Percentiles rank a stretch among this genome's conserved stretches.
These are phyloP conservation scores for Allodekkera sacchari DNA, from an alignment of 805 yeast genomes.

Conservation along the genomic window DNA sequence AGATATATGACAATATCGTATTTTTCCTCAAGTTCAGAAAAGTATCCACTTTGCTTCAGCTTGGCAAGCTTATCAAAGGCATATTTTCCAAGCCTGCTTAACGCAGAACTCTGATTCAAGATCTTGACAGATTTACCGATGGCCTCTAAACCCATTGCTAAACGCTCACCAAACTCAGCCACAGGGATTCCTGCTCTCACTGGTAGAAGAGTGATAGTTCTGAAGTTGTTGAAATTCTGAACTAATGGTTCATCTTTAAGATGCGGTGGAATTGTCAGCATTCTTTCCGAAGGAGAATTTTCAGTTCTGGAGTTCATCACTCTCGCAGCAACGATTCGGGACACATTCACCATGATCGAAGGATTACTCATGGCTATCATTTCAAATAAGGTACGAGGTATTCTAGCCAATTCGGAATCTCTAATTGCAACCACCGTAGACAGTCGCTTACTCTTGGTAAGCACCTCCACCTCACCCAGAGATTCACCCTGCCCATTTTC, in stretches of 20 bases:
- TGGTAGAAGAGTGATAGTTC: constrained; percentile 82
- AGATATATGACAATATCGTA: constrained; percentile 85
- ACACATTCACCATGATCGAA: constrained; percentile 80
- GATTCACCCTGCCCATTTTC: constrained; percentile 94
- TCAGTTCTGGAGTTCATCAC: constrained; percentile 15
- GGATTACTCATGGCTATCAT: constrained; percentile 79
- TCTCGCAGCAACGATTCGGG: constrained; percentile 72
- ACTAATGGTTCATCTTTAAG: constrained; percentile 23
- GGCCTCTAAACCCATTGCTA: constrained; percentile 61
- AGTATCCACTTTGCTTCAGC: constrained; percentile 78
- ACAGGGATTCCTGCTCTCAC: constrained; percentile 78
- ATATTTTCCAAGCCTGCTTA: constrained; percentile 77
- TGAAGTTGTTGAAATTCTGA: constrained; percentile 42
- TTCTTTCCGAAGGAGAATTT: constrained; percentile 4
- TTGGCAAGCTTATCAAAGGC: constrained; percentile 88
- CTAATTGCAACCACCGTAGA: constrained; percentile 75
- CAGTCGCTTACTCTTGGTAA: constrained; percentile 67
- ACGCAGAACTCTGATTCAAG: constrained; percentile 74
- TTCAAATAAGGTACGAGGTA: constrained; percentile 85
- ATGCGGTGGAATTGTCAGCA: constrained; percentile 22
- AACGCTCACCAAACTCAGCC: constrained; percentile 67
- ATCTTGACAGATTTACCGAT: constrained; percentile 70
- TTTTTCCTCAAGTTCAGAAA: constrained; percentile 84
- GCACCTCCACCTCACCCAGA: constrained; percentile 89
- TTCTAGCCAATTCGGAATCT: constrained; percentile 89